Evolutionary conservation across 768 basidiomycete genomes (phyloP).

Genomic region (Vishniacozyma victoriae): DNA sequence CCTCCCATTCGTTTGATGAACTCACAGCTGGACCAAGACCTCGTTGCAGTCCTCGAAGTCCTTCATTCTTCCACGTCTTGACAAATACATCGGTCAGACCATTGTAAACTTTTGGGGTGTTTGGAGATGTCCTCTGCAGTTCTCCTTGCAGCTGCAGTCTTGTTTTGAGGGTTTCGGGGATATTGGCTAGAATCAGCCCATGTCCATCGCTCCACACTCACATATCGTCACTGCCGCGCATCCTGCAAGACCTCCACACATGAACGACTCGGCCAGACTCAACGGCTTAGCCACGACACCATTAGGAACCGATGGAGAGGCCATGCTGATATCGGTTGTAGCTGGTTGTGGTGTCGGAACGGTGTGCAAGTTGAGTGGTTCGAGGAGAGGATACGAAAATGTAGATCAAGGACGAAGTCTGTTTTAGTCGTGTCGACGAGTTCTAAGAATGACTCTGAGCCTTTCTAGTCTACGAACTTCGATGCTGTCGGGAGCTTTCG

Average conservation of each 20-base stretch:
- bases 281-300: conserved; percentile 8
- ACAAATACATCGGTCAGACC: conserved; percentile 77
- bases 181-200: conserved; percentile 21
- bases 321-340: too few relatives aligned
- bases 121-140: conserved; percentile 59
- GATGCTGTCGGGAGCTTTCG: too few relatives aligned
- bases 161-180: conserved; percentile 72
- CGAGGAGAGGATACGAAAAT: too few relatives aligned
- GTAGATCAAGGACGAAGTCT: neutral
- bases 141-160: conserved; percentile 94
- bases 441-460: too few relatives aligned
- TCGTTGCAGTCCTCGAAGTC: conserved; percentile 83
- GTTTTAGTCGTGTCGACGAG: too few relatives aligned
- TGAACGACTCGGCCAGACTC: conserved; percentile 51
- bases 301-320: too few relatives aligned
- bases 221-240: conserved; percentile 66
- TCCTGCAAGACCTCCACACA: conserved; percentile 85
- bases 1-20: conserved; percentile 11
- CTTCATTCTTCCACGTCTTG: conserved; percentile 87
- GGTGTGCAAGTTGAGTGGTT: too few relatives aligned
- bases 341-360: conserved; percentile 7
- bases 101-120: conserved; percentile 66
- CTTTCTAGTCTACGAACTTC: too few relatives aligned
- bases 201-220: conserved; percentile 17
- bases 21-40: conserved; percentile 83